A percentile compares a stretch with the other conserved stretches of the same genome.
These are phyloP conservation scores for Coriolopsis trogii DNA, from an alignment of 1,284 basidiomycete genomes.

Conservation along the genomic window DNA sequence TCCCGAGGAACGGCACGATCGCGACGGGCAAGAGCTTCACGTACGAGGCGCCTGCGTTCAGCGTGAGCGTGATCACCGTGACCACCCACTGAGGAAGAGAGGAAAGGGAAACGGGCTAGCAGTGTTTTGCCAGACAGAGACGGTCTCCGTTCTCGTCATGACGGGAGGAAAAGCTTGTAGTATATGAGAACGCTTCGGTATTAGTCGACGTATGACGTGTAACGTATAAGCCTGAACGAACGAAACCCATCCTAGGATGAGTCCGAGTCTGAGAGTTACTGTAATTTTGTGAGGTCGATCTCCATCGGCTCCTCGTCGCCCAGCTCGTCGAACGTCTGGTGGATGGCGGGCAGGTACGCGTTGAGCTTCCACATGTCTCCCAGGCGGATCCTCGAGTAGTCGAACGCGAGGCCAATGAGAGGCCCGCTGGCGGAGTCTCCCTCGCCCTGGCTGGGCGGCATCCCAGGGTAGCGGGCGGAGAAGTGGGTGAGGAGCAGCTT, in stretches of 20 bases:
- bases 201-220: constrained; percentile 9
- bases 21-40: constrained; percentile 51
- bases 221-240: neutral
- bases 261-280: neutral
- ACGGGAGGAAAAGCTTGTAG: no score
- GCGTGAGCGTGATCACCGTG: constrained; percentile 56
- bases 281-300: constrained; percentile 23
- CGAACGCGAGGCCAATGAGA: constrained; percentile 79
- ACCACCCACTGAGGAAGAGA: constrained; percentile 18
- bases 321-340: constrained; percentile 65
- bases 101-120: neutral
- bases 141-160: no score
- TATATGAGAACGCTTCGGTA: no score
- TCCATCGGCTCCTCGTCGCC: constrained; percentile 39
- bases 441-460: constrained; percentile 50
- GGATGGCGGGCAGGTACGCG: constrained; percentile 72
- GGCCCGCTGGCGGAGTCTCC: constrained; percentile 14
- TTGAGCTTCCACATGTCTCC: constrained; percentile 84
- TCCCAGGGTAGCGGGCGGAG: constrained; percentile 91
- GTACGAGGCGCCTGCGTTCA: constrained; percentile 61
- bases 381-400: constrained; percentile 74
- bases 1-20: constrained; percentile 49
- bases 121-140: no score
- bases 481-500: constrained; percentile 93
- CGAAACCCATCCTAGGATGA: no score